Base-by-base conservation (phyloP, 192 early-diverging fungal genomes). In the Linnemannia schmuckeri region DNA sequence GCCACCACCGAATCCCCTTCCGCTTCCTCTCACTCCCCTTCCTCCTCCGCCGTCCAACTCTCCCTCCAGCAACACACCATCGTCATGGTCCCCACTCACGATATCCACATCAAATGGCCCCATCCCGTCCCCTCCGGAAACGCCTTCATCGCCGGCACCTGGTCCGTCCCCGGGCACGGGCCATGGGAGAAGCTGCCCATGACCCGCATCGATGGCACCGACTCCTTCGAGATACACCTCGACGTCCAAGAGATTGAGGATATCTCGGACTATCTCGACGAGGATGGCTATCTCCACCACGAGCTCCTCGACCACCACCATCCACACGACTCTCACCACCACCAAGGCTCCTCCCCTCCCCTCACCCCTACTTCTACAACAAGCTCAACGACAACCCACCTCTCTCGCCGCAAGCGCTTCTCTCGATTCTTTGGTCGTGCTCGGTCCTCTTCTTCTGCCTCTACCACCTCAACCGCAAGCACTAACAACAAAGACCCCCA, bases 101-200 rank as follows among this genome's bases (percentile, higher is more conserved):
- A 87, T 41, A 87, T 87, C 79, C 76, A 81, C 73, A 80, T 87
- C 76, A 71, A 70, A 40, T 87, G 76, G 76, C 76, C 85, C 27
- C 71, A 81, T 41, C 66, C 85, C 38, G 85, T 87, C 61, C 80
- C 79, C n/a, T 78, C 63, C 20, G 79, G 79, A 3, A 81, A 87
- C 33, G 79, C 80, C 71, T 81, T 44, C 57, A 76, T 87, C 30
- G 85, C 85, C 15, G 85, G 85, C 22, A 87, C 85, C 57, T 87
- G 79, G 79, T 77, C 85, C 72, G 76, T 87, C 42, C 85, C 85
- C 46, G 85, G 85, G 71, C 76, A 87, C 76, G 75, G 75, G 24
- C 85, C 85, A 78, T 87, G 85, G 85, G 85, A 87, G 10, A 77
- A 81, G 33, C 30, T 87, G 22, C 75, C 76, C 49, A 87, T 87